phyloP scores from a whole-genome alignment of 2,329 filamentous ascomycete species.

The Mycosphaerella arachidis region DNA sequence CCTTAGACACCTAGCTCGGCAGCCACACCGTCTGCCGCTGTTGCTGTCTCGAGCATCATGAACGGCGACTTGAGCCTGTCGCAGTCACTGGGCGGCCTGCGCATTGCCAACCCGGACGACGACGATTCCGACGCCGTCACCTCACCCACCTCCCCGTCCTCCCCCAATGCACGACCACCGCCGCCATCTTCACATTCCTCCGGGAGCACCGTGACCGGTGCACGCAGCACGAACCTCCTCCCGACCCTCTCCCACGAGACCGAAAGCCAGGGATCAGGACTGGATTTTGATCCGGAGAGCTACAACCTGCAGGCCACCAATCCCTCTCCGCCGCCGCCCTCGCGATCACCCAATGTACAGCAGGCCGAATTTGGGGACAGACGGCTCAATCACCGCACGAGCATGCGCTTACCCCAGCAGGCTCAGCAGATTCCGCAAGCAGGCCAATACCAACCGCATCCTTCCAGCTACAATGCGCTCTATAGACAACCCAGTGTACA shows the following conservation, averaged over 20 bases:
- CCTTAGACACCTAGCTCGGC: background rate
- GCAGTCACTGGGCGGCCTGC: conserved; percentile 85
- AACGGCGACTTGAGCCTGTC: conserved; percentile 89
- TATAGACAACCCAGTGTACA: conserved; percentile 29
- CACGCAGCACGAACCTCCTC: conserved; percentile 31
- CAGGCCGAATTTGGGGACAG: conserved; percentile 17
- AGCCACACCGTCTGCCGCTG: conserved; percentile 9
- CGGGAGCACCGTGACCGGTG: conserved; percentile 37
- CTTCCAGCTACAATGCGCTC: conserved; percentile 19
- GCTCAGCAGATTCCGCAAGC: conserved; percentile 42
- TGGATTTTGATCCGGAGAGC: conserved; percentile 40
- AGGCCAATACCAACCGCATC: conserved; percentile 22
- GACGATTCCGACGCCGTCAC: conserved; percentile 32
- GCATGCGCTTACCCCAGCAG: conserved; percentile 41
- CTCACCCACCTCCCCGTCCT: conserved; percentile 17
- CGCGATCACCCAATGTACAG: conserved; percentile 8
- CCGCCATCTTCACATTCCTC: conserved; percentile 34
- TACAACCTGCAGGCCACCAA: conserved; percentile 30
- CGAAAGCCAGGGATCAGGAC: conserved; percentile 30
- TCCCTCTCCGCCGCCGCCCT: conserved; percentile 4
- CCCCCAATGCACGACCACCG: conserved; percentile 19
- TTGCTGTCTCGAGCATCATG: conserved; percentile 52
- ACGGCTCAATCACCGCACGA: conserved; percentile 40
- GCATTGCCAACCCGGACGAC: conserved; percentile 94
- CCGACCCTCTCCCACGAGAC: conserved; percentile 33